Evolutionary conservation across 495 filamentous ascomycete species (phyloP).

Genomic region (Apodospora peruviana): DNA sequence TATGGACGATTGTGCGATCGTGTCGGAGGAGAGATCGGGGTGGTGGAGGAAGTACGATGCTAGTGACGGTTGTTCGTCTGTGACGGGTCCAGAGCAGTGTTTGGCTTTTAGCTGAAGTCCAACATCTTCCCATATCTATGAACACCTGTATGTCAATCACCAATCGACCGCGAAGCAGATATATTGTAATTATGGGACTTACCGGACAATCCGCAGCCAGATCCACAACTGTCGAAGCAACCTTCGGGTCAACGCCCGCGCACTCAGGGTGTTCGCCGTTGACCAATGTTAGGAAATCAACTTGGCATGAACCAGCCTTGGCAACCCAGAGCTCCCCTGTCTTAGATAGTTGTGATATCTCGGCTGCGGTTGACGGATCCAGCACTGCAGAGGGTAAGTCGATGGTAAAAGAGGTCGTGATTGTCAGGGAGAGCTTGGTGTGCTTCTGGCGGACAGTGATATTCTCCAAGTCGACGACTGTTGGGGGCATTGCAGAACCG

Average conservation of each 20-base stretch:
- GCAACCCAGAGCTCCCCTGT: constrained; percentile 21
- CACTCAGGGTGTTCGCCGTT: constrained; percentile 8
- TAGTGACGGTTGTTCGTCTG: not conserved
- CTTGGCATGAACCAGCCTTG: constrained; percentile 21
- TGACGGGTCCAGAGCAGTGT: not conserved
- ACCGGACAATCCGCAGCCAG: constrained; percentile 16
- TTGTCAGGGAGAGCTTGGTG: constrained; percentile 10
- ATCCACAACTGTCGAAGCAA: not conserved
- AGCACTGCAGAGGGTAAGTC: constrained; percentile 1
- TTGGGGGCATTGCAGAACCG: constrained; percentile 8
- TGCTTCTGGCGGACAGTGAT: constrained; percentile 13
- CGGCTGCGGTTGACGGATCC: constrained; percentile 3
- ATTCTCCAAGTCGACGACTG: constrained; percentile 13
- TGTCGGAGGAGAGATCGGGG: constrained; percentile 20
- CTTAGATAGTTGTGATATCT: constrained; percentile 8
- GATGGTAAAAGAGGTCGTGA: constrained; percentile 15
- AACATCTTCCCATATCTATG: constrained; percentile 20
- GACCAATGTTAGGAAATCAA: constrained; percentile 16
- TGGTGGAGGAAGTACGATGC: constrained; percentile 23
- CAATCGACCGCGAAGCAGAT: not conserved
- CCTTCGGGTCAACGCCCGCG: not conserved
- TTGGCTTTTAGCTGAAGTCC: constrained; percentile 20
- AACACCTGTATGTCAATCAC: not conserved
- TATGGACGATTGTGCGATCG: constrained; percentile 14
- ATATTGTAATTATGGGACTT: not conserved